Evolutionary conservation across 2,329 filamentous ascomycete species (phyloP), one percentile per base, ranked within the genome.

Genomic region (Plenodomus biglobosus): DNA sequence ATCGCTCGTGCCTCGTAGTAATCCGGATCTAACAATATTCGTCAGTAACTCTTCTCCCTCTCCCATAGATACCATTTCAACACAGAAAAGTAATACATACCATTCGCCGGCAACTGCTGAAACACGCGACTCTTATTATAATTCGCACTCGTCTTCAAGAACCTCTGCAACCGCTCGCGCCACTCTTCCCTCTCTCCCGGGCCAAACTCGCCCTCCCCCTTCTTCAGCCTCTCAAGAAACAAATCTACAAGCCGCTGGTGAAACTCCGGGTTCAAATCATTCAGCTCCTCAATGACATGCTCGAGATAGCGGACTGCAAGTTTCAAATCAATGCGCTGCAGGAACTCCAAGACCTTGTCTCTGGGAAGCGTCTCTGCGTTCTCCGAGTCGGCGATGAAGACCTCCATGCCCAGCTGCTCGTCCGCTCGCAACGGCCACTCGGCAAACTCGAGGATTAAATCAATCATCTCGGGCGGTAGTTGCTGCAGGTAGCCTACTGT

Each of bases 1-100:
- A 97, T 86, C 6, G 94, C 94, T 52, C 92, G 85, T 1, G 90
- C 85, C 69, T 97, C 92, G 70, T 88, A 95, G 64, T 96, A 96
- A 2, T 83, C 79, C 0, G 91, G 78, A 68, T 96, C 90, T 92
- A 56, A 11, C 40, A 2, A 36, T 10, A 24, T 24, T 20, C 18
- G 46, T 53, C 48, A 60, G 32, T 38, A 21, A 22, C 17, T 32
- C 13, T 17, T 27, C 13, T 20, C n/a, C 8, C 16, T 16, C 16
- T 8, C 13, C 38, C 32, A 24, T n/a, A n/a, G n/a, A n/a, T n/a
- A n/a, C n/a, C n/a, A 17, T 7, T 16, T 5, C 8, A 35, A 13
- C 11, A 19, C 15, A 3, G 11, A 19, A 34, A 2, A 5, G 11
- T 21, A 5, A 37, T 19, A 73, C 82, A 67, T 73, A 92, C 88